phyloP scores from a whole-genome alignment of 805 yeast species.

The Phaffomyces thermotolerans region DNA sequence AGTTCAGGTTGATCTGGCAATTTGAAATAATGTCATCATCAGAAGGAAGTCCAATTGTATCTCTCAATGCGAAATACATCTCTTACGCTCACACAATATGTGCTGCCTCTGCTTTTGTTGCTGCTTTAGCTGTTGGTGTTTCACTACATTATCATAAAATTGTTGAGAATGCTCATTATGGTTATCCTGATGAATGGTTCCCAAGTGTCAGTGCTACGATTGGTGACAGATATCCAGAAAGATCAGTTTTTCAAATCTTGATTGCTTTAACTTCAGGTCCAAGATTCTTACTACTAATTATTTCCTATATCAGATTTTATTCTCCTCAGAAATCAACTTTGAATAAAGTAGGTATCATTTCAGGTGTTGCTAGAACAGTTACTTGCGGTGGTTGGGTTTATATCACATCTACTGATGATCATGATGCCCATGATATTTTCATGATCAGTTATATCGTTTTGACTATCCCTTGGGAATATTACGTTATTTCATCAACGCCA shows the following conservation, averaged over 20 bases:
- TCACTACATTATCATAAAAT: constrained; percentile 80
- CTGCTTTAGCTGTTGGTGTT: constrained; percentile 70
- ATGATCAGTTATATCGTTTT: constrained; percentile 87
- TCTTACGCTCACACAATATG: constrained; percentile 67
- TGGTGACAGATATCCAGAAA: constrained; percentile 94
- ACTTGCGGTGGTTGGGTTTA: constrained; percentile 99
- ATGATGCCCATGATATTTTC: constrained; percentile 90
- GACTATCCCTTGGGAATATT: constrained; percentile 85
- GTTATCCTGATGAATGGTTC: constrained; percentile 98
- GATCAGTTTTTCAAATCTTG: constrained; percentile 83
- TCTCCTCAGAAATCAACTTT: constrained; percentile 23
- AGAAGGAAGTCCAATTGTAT: constrained; percentile 18
- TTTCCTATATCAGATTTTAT: constrained; percentile 45
- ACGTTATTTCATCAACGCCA: constrained; percentile 50
- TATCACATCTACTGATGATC: constrained; percentile 94
- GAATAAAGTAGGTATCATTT: constrained; percentile 37
- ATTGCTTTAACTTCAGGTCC: constrained; percentile 95
- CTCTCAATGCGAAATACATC: constrained; percentile 56
- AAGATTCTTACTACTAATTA: constrained; percentile 56
- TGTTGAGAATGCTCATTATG: constrained; percentile 76
- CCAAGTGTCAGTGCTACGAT: constrained; percentile 96
- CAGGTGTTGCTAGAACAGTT: constrained; percentile 83
- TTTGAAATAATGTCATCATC: not conserved
- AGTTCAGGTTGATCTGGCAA: not conserved
- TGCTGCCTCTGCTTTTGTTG: constrained; percentile 67